These are phyloP conservation scores for Malus orientalis DNA, from an alignment of 306 rosid species.

Conservation along the genomic window DNA sequence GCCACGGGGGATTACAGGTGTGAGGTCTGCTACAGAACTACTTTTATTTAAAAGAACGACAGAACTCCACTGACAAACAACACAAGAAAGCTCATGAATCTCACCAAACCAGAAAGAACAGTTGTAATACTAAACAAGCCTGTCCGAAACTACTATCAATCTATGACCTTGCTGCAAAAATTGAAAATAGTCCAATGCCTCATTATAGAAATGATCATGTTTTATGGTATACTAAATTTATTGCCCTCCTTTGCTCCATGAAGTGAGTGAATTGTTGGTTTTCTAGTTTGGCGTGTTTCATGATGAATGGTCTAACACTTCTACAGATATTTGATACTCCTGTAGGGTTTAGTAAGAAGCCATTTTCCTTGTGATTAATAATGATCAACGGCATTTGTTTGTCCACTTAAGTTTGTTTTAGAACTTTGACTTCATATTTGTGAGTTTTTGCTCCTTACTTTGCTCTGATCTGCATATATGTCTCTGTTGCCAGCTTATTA, in stretches of 20 bases:
- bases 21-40: background rate
- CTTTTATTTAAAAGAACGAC: background rate
- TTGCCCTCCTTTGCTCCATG: background rate
- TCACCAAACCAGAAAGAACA: background rate
- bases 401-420: background rate
- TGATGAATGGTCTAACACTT: background rate
- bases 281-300: background rate
- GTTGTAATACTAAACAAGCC: background rate
- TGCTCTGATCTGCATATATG: background rate
- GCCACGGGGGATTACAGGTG: background rate
- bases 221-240: background rate
- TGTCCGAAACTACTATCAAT: background rate
- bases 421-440: background rate
- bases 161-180: background rate
- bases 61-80: background rate
- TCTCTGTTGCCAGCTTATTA: slow-evolving; percentile 50
- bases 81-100: background rate
- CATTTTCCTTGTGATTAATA: background rate
- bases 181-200: background rate
- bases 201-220: background rate
- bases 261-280: background rate
- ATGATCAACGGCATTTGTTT: background rate
- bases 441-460: background rate
- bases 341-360: background rate
- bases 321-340: background rate